Evolutionary conservation across 176 grass and related monocot genomes (phyloP).

Genomic region (Aegilops speltoides): DNA sequence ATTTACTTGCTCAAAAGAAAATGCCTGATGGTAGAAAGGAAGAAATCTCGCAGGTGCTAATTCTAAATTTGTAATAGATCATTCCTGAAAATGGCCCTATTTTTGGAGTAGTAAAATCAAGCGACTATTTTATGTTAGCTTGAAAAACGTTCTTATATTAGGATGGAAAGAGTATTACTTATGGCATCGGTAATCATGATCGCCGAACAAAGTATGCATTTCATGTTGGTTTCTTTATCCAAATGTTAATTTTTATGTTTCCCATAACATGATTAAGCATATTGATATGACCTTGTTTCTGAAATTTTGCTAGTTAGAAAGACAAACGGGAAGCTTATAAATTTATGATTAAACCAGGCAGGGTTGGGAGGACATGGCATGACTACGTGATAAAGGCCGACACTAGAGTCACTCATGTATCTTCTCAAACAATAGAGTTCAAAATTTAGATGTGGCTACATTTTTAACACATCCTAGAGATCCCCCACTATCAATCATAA

Average conservation of each 20-base stretch:
- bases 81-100: conserved; percentile 13
- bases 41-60: conserved; percentile 88
- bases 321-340: neutral
- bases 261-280: neutral
- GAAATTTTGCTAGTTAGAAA: neutral
- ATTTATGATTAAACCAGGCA: neutral
- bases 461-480: neutral
- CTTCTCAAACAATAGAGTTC: neutral
- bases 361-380: neutral
- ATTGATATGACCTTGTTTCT: neutral
- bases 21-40: conserved; percentile 88
- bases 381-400: neutral
- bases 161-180: neutral
- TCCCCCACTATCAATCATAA: too few relatives aligned
- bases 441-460: neutral
- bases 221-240: conserved; percentile 5
- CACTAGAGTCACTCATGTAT: neutral
- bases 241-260: neutral
- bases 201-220: neutral
- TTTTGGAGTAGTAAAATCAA: conserved; percentile 17
- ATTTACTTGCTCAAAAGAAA: conserved; percentile 94
- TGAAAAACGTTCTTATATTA: too few relatives aligned
- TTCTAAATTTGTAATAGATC: conserved; percentile 27
- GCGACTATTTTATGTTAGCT: neutral
- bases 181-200: neutral